phyloP scores from a whole-genome alignment of 805 yeast genomes.

The Wickerhamomyces sydowiorum region DNA sequence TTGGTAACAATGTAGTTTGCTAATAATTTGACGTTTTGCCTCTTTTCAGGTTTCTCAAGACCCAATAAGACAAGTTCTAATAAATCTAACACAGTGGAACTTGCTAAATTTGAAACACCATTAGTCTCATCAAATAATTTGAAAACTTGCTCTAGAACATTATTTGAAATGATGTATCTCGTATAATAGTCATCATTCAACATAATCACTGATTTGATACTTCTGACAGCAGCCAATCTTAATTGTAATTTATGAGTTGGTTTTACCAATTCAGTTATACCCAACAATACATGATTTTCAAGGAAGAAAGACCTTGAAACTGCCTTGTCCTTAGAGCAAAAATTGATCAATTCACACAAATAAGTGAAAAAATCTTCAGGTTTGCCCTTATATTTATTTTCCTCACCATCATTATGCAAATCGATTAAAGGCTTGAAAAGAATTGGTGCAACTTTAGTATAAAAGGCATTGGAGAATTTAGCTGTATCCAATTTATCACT shows the following conservation, averaged over 20 bases:
- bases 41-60: conserved; percentile 13
- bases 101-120: conserved; percentile 54
- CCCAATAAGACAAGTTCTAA: conserved; percentile 38
- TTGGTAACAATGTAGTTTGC: conserved; percentile 17
- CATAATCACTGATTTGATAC: conserved; percentile 56
- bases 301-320: conserved; percentile 59
- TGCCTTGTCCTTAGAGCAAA: conserved; percentile 50
- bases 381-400: conserved; percentile 3
- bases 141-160: conserved; percentile 45
- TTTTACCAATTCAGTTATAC: conserved; percentile 45
- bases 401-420: conserved; percentile 12
- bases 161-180: conserved; percentile 48
- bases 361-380: conserved; percentile 45
- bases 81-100: conserved; percentile 71
- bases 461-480: conserved; percentile 54
- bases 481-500: conserved; percentile 27
- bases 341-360: conserved; percentile 65
- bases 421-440: conserved; percentile 45
- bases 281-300: conserved; percentile 50
- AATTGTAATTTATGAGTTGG: conserved; percentile 38
- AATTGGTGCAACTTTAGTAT: conserved; percentile 52
- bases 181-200: conserved; percentile 60
- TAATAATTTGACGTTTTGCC: conserved; percentile 18
- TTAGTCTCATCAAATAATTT: conserved; percentile 41
- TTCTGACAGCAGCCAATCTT: conserved; percentile 62